A percentile compares a stretch with the other conserved stretches of the same genome.
Conservation (phyloP, 192 early-diverging fungal species). For the Coemansia sp. region DNA sequence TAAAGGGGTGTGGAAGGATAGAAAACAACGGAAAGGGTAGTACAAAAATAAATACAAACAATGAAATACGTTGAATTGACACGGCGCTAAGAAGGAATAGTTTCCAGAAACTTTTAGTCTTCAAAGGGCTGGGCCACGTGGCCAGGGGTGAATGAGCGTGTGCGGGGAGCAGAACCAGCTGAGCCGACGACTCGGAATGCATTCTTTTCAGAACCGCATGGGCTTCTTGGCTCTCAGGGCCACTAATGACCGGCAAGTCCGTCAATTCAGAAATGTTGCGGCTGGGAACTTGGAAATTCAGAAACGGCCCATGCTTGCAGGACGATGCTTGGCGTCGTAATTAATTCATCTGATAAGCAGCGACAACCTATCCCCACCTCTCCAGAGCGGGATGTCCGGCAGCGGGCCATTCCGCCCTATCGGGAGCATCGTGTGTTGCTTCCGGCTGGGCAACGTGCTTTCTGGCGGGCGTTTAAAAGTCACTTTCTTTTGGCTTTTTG, state of each 20-base stretch:
- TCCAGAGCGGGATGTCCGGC: neutral
- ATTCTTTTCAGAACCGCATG: too few relatives aligned
- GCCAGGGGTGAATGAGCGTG: neutral
- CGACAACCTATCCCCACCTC: neutral
- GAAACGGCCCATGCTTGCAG: neutral
- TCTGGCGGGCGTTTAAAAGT: neutral
- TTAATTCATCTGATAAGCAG: conserved; percentile 6
- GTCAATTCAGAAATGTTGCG: neutral
- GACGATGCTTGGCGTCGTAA: neutral
- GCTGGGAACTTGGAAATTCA: neutral
- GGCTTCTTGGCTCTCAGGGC: too few relatives aligned
- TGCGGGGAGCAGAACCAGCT: too few relatives aligned
- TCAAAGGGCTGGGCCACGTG: neutral
- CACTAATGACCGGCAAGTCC: too few relatives aligned
- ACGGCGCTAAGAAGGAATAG: too few relatives aligned
- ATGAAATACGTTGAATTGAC: too few relatives aligned
- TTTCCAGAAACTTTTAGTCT: too few relatives aligned
- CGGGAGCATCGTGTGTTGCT: neutral
- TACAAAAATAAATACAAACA: too few relatives aligned
- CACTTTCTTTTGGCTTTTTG: neutral
- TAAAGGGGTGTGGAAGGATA: neutral
- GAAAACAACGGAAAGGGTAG: too few relatives aligned
- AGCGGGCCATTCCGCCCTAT: neutral
- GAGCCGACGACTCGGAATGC: too few relatives aligned
- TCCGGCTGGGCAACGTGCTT: neutral